Conservation (phyloP, 306 rosid genomes). For the Vicia villosa region DNA sequence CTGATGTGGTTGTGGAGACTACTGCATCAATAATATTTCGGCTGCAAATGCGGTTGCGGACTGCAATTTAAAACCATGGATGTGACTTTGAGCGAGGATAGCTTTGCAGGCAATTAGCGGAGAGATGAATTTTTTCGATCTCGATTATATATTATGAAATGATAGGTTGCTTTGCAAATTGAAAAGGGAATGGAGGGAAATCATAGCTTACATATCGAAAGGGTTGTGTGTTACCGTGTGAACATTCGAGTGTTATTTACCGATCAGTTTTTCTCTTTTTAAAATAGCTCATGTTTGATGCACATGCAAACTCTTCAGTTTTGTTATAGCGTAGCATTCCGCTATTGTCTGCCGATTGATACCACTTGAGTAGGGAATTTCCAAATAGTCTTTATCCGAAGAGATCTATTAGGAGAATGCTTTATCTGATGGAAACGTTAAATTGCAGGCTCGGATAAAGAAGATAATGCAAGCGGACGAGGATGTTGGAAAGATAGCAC, state of each 20-base stretch:
- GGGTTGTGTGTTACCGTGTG: not conserved
- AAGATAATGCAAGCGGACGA: conserved; percentile 99
- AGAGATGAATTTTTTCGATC: too few relatives aligned
- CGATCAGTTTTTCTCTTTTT: too few relatives aligned
- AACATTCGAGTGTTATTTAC: not conserved
- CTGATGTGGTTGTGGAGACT: too few relatives aligned
- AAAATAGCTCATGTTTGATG: too few relatives aligned
- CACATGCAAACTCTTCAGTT: too few relatives aligned
- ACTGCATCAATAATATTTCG: too few relatives aligned
- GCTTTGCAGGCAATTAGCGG: not conserved
- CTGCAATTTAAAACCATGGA: not conserved
- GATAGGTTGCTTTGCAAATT: not conserved
- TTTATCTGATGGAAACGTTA: conserved; percentile 35
- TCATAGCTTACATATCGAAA: not conserved
- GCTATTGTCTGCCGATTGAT: not conserved
- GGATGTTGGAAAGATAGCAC: conserved; percentile 94
- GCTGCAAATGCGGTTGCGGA: too few relatives aligned
- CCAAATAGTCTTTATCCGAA: conserved; percentile 17
- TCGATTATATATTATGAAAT: too few relatives aligned
- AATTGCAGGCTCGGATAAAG: conserved; percentile 83
- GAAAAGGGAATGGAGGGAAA: not conserved
- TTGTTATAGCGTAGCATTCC: not conserved
- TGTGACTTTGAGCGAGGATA: not conserved
- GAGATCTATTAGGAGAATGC: conserved; percentile 10
- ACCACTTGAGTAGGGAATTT: not conserved